phyloP scores from a whole-genome alignment of 805 yeast genomes.

The Barnettozyma siamensis region DNA sequence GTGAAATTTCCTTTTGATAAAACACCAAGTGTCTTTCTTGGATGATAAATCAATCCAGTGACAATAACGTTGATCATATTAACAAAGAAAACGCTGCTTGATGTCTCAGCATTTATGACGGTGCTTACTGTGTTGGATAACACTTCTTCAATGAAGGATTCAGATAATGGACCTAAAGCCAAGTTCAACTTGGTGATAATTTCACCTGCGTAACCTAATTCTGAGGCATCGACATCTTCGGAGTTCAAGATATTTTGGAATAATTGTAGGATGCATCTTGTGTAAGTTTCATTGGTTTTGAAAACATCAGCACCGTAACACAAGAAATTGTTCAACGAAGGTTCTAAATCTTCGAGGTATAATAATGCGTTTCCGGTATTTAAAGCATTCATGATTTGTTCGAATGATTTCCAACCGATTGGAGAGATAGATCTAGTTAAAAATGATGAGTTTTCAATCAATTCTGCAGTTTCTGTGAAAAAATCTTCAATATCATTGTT shows the following conservation, averaged over 20 bases:
- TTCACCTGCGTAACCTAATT: conserved; percentile 53
- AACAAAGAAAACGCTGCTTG: conserved; percentile 34
- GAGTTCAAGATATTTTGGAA: conserved; percentile 35
- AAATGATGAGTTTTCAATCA: conserved; percentile 65
- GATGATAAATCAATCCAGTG: conserved; percentile 57
- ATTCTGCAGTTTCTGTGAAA: conserved; percentile 68
- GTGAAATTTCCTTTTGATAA: conserved; percentile 42
- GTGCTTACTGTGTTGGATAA: conserved; percentile 39
- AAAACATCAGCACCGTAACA: conserved; percentile 51
- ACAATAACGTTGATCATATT: conserved; percentile 55
- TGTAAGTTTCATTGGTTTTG: conserved; percentile 39
- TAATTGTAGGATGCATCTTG: conserved; percentile 45
- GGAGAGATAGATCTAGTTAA: conserved; percentile 57
- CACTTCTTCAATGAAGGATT: conserved; percentile 35
- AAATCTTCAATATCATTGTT: conserved; percentile 65
- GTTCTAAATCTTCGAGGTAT: conserved; percentile 70
- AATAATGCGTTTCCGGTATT: conserved; percentile 49
- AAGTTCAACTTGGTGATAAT: conserved; percentile 60
- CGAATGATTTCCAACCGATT: conserved; percentile 69
- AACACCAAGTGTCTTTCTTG: conserved; percentile 44
- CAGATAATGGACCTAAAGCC: conserved; percentile 42
- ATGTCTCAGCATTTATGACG: conserved; percentile 25
- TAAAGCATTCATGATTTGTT: conserved; percentile 35
- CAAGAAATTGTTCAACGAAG: conserved; percentile 69
- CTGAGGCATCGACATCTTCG: conserved; percentile 51